These are phyloP conservation scores for Epithele typhae DNA, from an alignment of 768 basidiomycete species.

Conservation along the genomic window DNA sequence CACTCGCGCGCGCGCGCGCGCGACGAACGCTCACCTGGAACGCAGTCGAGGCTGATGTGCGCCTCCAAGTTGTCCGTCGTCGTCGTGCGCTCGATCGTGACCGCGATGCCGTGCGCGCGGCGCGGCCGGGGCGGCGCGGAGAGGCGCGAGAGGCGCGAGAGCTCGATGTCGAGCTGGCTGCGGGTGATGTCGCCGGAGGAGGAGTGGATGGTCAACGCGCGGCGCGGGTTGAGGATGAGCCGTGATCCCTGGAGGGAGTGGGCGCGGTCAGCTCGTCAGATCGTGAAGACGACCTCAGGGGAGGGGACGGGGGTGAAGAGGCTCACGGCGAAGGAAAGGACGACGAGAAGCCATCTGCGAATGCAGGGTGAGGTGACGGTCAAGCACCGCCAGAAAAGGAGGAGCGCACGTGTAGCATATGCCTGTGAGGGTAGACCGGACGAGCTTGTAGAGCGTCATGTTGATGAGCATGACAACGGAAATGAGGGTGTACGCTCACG, in stretches of 20 bases:
- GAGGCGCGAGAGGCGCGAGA: not conserved
- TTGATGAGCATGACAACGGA: slow-evolving; percentile 23
- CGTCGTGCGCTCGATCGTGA: not conserved
- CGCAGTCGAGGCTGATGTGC: too few relatives aligned
- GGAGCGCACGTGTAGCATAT: slow-evolving; percentile 24
- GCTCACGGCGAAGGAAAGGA: slow-evolving; percentile 22
- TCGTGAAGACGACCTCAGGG: too few relatives aligned
- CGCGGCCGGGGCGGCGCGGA: not conserved
- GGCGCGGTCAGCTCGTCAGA: not conserved
- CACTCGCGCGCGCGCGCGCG: not conserved
- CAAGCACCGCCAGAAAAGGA: not conserved
- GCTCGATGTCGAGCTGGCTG: not conserved
- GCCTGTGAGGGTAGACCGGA: slow-evolving; percentile 22
- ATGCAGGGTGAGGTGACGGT: not conserved
- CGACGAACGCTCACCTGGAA: not conserved
- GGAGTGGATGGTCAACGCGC: not conserved
- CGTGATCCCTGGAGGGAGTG: slow-evolving; percentile 10
- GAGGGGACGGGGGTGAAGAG: too few relatives aligned
- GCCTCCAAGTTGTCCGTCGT: too few relatives aligned
- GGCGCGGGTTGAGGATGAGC: slow-evolving; percentile 9
- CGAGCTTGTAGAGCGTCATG: slow-evolving; percentile 20
- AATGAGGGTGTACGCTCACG: slow-evolving; percentile 25
- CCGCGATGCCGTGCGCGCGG: not conserved
- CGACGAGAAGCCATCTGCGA: slow-evolving; percentile 22
- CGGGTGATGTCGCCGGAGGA: not conserved